phyloP scores from a whole-genome alignment of 768 basidiomycete genomes.

The Boletus huronensis region DNA sequence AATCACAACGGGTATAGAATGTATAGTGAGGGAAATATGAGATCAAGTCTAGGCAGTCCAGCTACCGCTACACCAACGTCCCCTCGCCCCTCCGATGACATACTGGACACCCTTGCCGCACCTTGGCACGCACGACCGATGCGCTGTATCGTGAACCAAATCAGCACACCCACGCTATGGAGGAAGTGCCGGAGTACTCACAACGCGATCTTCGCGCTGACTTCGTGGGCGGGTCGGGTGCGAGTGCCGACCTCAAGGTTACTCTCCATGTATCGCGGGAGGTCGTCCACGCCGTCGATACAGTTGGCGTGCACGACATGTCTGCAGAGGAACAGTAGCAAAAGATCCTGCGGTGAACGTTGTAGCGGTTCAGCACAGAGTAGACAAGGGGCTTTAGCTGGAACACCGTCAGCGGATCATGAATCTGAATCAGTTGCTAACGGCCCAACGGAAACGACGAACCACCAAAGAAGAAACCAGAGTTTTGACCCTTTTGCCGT shows the following conservation, averaged over 20 bases:
- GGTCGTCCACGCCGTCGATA: conserved; percentile 58
- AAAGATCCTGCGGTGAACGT: conserved; percentile 54
- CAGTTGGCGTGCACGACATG: conserved; percentile 85
- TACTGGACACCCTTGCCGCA: conserved; percentile 73
- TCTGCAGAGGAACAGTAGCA: conserved; percentile 80
- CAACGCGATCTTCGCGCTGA: conserved; percentile 79
- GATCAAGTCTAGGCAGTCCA: conserved; percentile 3
- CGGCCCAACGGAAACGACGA: conserved; percentile 24
- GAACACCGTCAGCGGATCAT: neutral
- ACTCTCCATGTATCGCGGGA: conserved; percentile 61
- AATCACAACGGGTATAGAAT: conserved; percentile 13
- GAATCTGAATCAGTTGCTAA: neutral
- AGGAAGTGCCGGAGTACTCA: conserved; percentile 33
- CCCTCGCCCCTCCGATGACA: conserved; percentile 64
- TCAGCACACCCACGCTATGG: neutral
- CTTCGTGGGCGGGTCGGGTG: conserved; percentile 38
- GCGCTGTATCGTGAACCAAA: conserved; percentile 43
- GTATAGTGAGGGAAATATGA: conserved; percentile 3
- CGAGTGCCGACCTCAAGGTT: conserved; percentile 40
- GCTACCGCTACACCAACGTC: neutral
- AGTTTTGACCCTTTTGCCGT: conserved; percentile 73
- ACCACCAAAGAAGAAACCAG: conserved; percentile 78
- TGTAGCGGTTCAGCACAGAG: conserved; percentile 62
- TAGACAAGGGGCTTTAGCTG: conserved; percentile 64
- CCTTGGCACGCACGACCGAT: conserved; percentile 61